These are phyloP conservation scores for Lentinus brumalis DNA, from an alignment of 768 basidiomycete species.

Conservation along the genomic window DNA sequence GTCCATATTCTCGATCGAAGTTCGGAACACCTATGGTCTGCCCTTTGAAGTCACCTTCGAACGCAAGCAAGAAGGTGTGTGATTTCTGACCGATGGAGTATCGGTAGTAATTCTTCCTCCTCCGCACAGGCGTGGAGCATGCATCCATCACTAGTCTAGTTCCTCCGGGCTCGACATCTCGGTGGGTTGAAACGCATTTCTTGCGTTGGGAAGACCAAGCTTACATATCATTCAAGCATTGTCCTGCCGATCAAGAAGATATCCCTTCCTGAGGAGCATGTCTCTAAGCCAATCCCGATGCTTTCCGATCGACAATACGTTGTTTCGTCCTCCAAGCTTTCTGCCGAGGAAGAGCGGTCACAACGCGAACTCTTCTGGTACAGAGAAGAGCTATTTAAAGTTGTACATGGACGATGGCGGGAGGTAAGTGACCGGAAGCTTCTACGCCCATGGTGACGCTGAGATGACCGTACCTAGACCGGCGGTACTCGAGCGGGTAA, in stretches of 20 bases:
- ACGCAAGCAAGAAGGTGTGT: slow-evolving; percentile 60
- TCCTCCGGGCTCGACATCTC: slow-evolving; percentile 85
- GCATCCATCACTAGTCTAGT: slow-evolving; percentile 58
- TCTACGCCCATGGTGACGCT: neutral
- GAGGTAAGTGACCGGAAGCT: slow-evolving; percentile 57
- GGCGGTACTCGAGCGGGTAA: slow-evolving; percentile 77
- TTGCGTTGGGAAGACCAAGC: neutral
- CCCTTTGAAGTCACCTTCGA: slow-evolving; percentile 89
- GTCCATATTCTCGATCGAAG: slow-evolving; percentile 88
- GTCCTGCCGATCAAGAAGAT: slow-evolving; percentile 75
- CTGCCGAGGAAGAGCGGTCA: slow-evolving; percentile 55
- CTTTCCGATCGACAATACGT: slow-evolving; percentile 91
- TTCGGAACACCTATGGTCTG: slow-evolving; percentile 88
- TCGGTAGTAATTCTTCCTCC: neutral
- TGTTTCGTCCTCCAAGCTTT: slow-evolving; percentile 70
- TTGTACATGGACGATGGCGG: slow-evolving; percentile 73
- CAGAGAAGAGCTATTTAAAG: slow-evolving; percentile 80
- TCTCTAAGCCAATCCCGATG: slow-evolving; percentile 76
- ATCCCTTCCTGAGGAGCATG: slow-evolving; percentile 54
- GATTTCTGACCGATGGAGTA: neutral
- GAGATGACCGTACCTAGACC: slow-evolving; percentile 47
- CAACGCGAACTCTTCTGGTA: slow-evolving; percentile 96
- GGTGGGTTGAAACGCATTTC: slow-evolving; percentile 46
- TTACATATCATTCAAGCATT: slow-evolving; percentile 42
- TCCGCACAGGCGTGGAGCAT: slow-evolving; percentile 39